Percentiles rank a stretch among this genome's conserved stretches.
Evolutionary conservation across 352 stramenopile species (phyloP).

Genomic region (Aphanomyces euteiches): DNA sequence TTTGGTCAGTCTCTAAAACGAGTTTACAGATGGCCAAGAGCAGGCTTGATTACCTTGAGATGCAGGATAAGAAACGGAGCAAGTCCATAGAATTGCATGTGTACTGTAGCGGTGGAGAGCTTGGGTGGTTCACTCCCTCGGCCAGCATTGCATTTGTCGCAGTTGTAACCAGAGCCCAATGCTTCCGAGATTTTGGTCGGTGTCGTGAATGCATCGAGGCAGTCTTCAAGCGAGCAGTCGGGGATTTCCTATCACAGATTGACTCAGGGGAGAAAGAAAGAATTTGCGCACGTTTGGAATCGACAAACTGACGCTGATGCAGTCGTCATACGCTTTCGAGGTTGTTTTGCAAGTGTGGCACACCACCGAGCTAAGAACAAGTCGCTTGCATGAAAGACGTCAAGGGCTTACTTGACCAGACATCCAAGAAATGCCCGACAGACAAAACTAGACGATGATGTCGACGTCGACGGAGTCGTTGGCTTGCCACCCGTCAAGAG

Average conservation of each 20-base stretch:
- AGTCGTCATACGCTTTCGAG: constrained; percentile 26
- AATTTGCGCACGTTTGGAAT: constrained; percentile 19
- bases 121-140: constrained; percentile 21
- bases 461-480: neutral
- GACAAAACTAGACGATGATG: constrained; percentile 13
- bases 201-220: constrained; percentile 10
- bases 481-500: constrained; percentile 4
- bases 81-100: constrained; percentile 46
- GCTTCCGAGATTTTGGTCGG: constrained; percentile 4
- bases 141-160: constrained; percentile 5
- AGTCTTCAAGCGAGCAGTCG: constrained; percentile 10
- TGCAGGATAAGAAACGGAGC: constrained; percentile 63
- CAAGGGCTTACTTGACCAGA: constrained; percentile 25
- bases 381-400: neutral
- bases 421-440: constrained; percentile 2
- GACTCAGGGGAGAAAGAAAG: neutral
- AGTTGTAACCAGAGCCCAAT: constrained; percentile 8
- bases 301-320: constrained; percentile 18
- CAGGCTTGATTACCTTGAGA: constrained; percentile 51
- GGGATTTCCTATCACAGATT: neutral
- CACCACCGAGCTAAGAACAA: constrained; percentile 7
- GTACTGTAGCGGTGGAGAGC: constrained; percentile 54
- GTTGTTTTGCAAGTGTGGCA: constrained; percentile 15
- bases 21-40: constrained; percentile 26
- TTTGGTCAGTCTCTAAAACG: constrained; percentile 12